Percentiles rank a stretch among this genome's conserved stretches.
These are phyloP conservation scores for Saccharomycopsis babjevae DNA, from an alignment of 805 yeast species.

Conservation along the genomic window DNA sequence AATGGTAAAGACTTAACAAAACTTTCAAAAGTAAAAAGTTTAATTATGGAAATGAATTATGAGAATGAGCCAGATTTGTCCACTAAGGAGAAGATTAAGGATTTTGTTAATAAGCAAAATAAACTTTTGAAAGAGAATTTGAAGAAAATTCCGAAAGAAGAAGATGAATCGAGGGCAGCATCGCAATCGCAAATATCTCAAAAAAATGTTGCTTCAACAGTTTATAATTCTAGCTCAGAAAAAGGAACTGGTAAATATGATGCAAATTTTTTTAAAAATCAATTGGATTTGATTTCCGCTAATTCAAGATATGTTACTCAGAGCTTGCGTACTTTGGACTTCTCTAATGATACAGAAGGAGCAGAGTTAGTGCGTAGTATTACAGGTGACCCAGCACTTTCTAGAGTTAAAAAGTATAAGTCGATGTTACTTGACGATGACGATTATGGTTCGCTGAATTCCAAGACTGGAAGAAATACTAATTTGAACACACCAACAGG, in stretches of 20 bases:
- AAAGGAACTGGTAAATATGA: slow-evolving; percentile 1
- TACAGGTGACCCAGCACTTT: slow-evolving; percentile 26
- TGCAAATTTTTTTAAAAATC: slow-evolving; percentile 16
- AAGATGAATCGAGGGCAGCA: not conserved
- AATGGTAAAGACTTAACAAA: slow-evolving; percentile 3
- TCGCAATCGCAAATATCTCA: not conserved
- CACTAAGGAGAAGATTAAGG: slow-evolving; percentile 11
- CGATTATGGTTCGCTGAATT: not conserved
- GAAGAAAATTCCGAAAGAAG: slow-evolving; percentile 8
- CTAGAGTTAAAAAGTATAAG: slow-evolving; percentile 9
- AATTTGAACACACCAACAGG: not conserved
- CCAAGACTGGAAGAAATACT: not conserved
- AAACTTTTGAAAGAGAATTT: slow-evolving; percentile 5
- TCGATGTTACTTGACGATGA: slow-evolving; percentile 12
- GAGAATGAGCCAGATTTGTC: slow-evolving; percentile 15
- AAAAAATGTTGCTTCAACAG: not conserved
- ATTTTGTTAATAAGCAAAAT: slow-evolving; percentile 15
- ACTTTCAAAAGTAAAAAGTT: slow-evolving; percentile 20
- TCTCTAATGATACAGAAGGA: slow-evolving; percentile 28
- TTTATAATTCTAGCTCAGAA: not conserved
- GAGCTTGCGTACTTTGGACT: slow-evolving; percentile 22
- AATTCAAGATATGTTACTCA: slow-evolving; percentile 19
- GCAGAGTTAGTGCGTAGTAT: slow-evolving; percentile 32
- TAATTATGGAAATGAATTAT: slow-evolving; percentile 25
- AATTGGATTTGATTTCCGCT: slow-evolving; percentile 21